A percentile compares a stretch with the other conserved stretches of the same genome.
Conservation (phyloP, 129 eudicot genomes). For the Flaveria trinervia region DNA sequence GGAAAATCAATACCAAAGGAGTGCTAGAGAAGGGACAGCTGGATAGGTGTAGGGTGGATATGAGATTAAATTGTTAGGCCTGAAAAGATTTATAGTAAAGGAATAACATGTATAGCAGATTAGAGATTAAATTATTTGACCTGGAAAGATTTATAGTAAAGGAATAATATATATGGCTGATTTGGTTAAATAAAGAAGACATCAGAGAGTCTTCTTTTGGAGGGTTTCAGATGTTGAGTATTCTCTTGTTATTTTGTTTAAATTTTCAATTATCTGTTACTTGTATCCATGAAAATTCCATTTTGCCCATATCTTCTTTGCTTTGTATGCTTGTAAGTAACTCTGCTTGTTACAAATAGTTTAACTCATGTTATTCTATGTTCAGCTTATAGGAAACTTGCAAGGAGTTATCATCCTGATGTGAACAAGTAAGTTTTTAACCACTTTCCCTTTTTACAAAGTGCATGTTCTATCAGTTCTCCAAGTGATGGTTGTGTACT, state of each 20-base stretch:
- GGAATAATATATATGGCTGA: neutral
- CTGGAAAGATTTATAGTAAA: neutral
- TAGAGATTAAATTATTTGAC: neutral
- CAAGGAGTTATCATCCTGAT: conserved; percentile 95
- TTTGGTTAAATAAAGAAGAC: neutral
- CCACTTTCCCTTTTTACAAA: conserved; percentile 5
- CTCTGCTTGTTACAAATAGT: neutral
- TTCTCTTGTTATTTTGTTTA: neutral
- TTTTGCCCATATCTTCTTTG: neutral
- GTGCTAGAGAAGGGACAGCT: neutral
- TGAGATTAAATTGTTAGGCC: neutral
- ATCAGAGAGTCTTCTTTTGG: neutral
- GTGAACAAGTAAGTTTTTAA: conserved; percentile 83
- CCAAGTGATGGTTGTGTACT: conserved; percentile 3
- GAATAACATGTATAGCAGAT: neutral
- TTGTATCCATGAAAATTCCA: neutral
- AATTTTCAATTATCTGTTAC: neutral
- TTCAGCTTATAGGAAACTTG: conserved; percentile 97
- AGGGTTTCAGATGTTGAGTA: neutral
- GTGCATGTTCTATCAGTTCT: neutral
- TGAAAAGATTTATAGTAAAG: neutral
- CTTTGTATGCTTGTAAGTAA: neutral
- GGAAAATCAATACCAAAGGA: neutral
- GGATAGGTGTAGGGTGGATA: neutral
- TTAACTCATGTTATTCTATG: conserved; percentile 18